Conservation (phyloP, 805 yeast genomes). For the Komagataella mondaviorum region DNA sequence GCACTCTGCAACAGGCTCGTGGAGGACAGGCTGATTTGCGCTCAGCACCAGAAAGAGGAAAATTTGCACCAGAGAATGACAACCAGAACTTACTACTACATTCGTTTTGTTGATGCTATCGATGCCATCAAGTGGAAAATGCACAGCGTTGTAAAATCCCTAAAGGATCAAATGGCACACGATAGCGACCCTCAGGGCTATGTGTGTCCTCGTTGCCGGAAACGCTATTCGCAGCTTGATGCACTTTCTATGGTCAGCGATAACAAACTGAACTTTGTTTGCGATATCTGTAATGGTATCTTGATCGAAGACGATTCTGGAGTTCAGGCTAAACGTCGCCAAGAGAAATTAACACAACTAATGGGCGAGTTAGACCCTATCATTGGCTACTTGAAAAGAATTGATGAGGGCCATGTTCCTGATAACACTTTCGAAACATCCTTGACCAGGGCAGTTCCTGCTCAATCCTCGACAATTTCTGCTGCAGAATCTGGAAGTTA, state of each 20-base stretch:
- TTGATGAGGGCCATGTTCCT: conserved; percentile 67
- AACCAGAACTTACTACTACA: conserved; percentile 70
- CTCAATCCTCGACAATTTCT: conserved; percentile 55
- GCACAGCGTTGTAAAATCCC: conserved; percentile 65
- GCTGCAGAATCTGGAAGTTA: conserved; percentile 23
- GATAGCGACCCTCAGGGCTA: conserved; percentile 91
- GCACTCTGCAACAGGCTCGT: conserved; percentile 67
- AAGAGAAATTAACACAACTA: conserved; percentile 65
- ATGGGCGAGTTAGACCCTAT: conserved; percentile 88
- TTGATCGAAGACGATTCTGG: conserved; percentile 83
- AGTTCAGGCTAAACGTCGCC: conserved; percentile 68
- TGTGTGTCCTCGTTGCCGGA: conserved; percentile 74
- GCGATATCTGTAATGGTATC: conserved; percentile 70
- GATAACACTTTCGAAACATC: conserved; percentile 87
- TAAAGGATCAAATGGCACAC: conserved; percentile 74
- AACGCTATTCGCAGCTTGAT: conserved; percentile 75
- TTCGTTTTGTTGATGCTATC: conserved; percentile 85
- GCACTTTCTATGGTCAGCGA: conserved; percentile 73
- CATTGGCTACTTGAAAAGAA: conserved; percentile 67
- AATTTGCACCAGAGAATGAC: conserved; percentile 53
- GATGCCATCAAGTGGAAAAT: conserved; percentile 96
- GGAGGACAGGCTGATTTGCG: conserved; percentile 69
- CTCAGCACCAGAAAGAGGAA: conserved; percentile 61
- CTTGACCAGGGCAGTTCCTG: conserved; percentile 72
- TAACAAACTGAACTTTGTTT: conserved; percentile 68